These are phyloP conservation scores for Thymus mandschuricus DNA, from an alignment of 257 asterid species.

Conservation along the genomic window DNA sequence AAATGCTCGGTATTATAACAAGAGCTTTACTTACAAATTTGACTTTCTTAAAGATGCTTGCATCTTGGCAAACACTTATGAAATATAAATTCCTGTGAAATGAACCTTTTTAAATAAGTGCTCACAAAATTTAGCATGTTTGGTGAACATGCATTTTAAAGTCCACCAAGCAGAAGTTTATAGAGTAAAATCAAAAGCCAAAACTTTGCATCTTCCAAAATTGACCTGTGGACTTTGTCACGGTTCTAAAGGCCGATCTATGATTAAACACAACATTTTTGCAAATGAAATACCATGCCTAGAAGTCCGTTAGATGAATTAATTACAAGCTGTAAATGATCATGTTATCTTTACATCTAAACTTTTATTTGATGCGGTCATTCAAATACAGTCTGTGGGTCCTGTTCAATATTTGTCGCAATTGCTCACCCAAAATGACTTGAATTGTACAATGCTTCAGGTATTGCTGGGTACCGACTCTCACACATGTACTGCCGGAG, in stretches of 20 bases:
- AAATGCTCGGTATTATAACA: neutral
- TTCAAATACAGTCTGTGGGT: neutral
- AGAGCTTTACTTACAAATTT: neutral
- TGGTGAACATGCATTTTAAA: neutral
- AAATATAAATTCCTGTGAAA: neutral
- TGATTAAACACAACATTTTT: neutral
- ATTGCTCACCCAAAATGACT: neutral
- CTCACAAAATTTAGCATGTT: neutral
- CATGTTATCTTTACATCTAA: neutral
- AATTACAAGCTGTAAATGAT: neutral
- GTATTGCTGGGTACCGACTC: constrained; percentile 93
- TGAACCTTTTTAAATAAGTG: neutral
- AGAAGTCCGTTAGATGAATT: neutral
- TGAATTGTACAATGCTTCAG: constrained; percentile 35
- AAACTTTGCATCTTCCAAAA: neutral
- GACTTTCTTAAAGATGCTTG: neutral
- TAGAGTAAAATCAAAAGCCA: too few species aligned
- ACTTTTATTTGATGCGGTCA: neutral
- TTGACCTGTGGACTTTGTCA: neutral
- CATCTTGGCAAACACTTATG: neutral
- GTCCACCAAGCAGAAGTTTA: neutral
- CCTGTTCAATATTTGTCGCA: neutral
- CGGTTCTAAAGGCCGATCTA: neutral
- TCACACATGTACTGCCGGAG: constrained; percentile 97
- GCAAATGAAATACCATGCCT: neutral